Conservation (phyloP, 225 moss, liverwort and hornwort species). For the Sphagnum tenellum region DNA sequence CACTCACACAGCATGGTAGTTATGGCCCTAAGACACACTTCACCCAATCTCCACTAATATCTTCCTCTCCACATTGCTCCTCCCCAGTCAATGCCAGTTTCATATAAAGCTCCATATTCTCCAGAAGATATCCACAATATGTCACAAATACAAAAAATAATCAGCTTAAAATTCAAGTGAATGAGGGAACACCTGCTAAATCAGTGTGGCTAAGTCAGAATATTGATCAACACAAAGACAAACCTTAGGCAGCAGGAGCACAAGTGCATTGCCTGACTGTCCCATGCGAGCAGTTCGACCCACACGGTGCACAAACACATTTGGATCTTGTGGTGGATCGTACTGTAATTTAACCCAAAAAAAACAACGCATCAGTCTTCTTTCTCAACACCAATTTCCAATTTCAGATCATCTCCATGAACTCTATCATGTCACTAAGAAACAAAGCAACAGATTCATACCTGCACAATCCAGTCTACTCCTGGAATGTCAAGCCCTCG, state of each 20-base stretch:
- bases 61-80: too few species aligned
- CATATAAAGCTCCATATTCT: background rate
- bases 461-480: conserved; percentile 99
- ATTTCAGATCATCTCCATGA: too few species aligned
- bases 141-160: background rate
- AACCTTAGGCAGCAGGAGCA: conserved; percentile 89
- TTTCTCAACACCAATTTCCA: background rate
- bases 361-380: background rate
- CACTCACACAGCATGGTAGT: background rate
- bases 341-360: conserved; percentile 33
- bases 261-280: conserved; percentile 86
- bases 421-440: too few species aligned
- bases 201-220: too few species aligned
- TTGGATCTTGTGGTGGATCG: conserved; percentile 99
- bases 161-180: too few species aligned
- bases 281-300: conserved; percentile 99
- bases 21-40: too few species aligned
- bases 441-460: conserved; percentile 3
- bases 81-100: background rate
- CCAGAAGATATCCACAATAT: conserved; percentile 3
- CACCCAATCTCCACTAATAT: too few species aligned
- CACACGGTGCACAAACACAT: conserved; percentile 97
- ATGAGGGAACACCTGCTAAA: too few species aligned
- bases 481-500: conserved; percentile 97
- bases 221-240: conserved; percentile 1